Conservation (phyloP, 371 early-diverging fungal genomes). For the Circinella umbellata region DNA sequence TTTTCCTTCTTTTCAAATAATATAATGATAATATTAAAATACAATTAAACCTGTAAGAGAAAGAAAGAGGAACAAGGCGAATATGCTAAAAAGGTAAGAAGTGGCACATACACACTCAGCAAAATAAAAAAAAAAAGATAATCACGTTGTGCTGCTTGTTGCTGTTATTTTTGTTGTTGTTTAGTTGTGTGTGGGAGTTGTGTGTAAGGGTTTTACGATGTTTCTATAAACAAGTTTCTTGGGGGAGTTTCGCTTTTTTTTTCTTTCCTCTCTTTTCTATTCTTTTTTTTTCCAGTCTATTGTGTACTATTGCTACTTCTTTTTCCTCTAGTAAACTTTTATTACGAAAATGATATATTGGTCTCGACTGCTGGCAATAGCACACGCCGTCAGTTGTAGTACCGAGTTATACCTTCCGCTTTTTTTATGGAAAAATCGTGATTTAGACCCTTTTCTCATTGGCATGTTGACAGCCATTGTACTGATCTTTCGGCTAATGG, state of each 20-base stretch:
- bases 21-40: neutral
- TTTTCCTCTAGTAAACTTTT: neutral
- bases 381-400: slow-evolving; percentile 13
- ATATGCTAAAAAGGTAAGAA: too few species aligned
- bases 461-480: slow-evolving; percentile 20
- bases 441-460: slow-evolving; percentile 15
- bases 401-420: slow-evolving; percentile 17
- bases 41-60: neutral
- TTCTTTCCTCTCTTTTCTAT: neutral
- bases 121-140: neutral
- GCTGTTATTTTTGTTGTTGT: neutral
- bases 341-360: slow-evolving; percentile 9
- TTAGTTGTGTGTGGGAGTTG: too few species aligned
- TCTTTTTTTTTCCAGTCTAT: slow-evolving; percentile 3
- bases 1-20: neutral
- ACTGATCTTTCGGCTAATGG: slow-evolving; percentile 15
- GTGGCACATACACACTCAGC: too few species aligned
- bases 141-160: slow-evolving; percentile 5
- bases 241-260: neutral
- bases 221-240: neutral
- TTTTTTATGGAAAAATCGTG: slow-evolving; percentile 15
- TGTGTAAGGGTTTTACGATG: neutral
- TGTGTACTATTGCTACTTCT: neutral
- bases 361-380: slow-evolving; percentile 18
- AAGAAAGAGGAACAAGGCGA: neutral